Percentiles rank a stretch among this genome's conserved stretches.
phyloP scores from a whole-genome alignment of 2,329 filamentous ascomycete species.

The Colletotrichum salicis region DNA sequence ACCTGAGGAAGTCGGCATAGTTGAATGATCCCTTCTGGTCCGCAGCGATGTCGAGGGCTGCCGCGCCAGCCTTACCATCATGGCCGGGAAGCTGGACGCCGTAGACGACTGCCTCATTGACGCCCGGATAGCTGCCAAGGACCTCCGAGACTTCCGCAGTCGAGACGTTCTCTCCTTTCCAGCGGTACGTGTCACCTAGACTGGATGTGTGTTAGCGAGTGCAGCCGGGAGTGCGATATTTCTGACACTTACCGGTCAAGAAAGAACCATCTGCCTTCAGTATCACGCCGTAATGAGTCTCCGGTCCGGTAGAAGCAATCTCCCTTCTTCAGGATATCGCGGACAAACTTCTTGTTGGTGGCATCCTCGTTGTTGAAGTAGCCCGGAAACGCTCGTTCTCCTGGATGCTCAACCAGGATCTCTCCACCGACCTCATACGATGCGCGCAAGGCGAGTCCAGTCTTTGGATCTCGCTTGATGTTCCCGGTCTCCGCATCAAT shows the following conservation, averaged over 20 bases:
- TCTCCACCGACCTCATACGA: slow-evolving; percentile 78
- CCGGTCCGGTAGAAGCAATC: slow-evolving; percentile 77
- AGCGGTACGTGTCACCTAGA: slow-evolving; percentile 79
- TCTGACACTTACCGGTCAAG: slow-evolving; percentile 56
- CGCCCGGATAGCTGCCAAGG: slow-evolving; percentile 66
- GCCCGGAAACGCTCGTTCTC: slow-evolving; percentile 70
- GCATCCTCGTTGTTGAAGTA: slow-evolving; percentile 77
- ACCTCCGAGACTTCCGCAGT: slow-evolving; percentile 75
- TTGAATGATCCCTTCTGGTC: slow-evolving; percentile 62
- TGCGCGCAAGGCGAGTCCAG: slow-evolving; percentile 72
- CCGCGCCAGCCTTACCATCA: slow-evolving; percentile 75
- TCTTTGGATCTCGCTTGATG: slow-evolving; percentile 72
- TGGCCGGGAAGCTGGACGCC: slow-evolving; percentile 73
- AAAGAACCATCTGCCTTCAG: slow-evolving; percentile 76
- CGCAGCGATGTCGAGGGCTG: slow-evolving; percentile 67
- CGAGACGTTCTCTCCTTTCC: slow-evolving; percentile 77
- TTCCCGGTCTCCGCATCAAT: slow-evolving; percentile 76
- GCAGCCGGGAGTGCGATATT: background rate
- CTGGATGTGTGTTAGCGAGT: slow-evolving; percentile 41
- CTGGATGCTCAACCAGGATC: slow-evolving; percentile 72
- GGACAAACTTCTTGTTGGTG: slow-evolving; percentile 72
- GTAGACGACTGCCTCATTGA: slow-evolving; percentile 77
- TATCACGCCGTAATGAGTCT: slow-evolving; percentile 70
- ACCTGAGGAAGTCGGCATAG: slow-evolving; percentile 68
- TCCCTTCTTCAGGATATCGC: slow-evolving; percentile 72